A percentile compares a stretch with the other conserved stretches of the same genome.
Evolutionary conservation across 1,284 basidiomycete genomes (phyloP).

Genomic region (Cutaneotrichosporon dermatis): DNA sequence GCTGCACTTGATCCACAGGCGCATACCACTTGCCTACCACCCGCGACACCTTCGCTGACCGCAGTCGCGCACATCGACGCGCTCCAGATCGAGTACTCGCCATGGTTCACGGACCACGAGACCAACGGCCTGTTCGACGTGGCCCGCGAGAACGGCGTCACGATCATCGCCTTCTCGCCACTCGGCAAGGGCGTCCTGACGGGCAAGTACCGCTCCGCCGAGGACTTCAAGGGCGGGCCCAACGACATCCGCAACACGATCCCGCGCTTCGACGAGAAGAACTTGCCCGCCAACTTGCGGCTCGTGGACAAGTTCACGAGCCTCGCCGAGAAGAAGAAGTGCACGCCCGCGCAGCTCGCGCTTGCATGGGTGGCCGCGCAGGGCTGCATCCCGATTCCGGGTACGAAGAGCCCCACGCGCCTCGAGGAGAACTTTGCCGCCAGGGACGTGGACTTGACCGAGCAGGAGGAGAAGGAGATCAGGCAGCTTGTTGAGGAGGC

Average conservation of each 20-base stretch:
- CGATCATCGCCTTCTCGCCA: conserved; percentile 48
- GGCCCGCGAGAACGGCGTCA: conserved; percentile 45
- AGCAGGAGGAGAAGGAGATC: conserved; percentile 39
- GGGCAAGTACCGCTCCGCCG: conserved; percentile 1
- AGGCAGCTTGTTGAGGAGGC: conserved; percentile 32
- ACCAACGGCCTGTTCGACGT: conserved; percentile 47
- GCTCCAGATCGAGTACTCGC: conserved; percentile 51
- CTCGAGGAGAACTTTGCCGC: conserved; percentile 47
- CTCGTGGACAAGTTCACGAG: conserved; percentile 33
- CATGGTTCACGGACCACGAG: conserved; percentile 50
- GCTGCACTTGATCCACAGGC: too few species aligned
- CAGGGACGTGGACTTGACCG: conserved; percentile 29
- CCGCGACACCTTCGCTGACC: not conserved
- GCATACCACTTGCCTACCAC: not conserved
- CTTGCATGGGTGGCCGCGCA: conserved; percentile 51
- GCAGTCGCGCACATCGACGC: conserved; percentile 49
- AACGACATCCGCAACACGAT: conserved; percentile 35
- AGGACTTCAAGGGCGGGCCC: conserved; percentile 33
- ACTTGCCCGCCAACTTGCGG: conserved; percentile 43
- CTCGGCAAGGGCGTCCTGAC: conserved; percentile 48
- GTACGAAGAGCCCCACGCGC: conserved; percentile 33
- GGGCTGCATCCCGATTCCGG: conserved; percentile 48
- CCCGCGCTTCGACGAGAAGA: conserved; percentile 41
- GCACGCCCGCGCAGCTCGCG: conserved; percentile 46
- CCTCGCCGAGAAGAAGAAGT: conserved; percentile 40